Conservation (phyloP, 164 flowering plant species). For the Vitis riparia region DNA sequence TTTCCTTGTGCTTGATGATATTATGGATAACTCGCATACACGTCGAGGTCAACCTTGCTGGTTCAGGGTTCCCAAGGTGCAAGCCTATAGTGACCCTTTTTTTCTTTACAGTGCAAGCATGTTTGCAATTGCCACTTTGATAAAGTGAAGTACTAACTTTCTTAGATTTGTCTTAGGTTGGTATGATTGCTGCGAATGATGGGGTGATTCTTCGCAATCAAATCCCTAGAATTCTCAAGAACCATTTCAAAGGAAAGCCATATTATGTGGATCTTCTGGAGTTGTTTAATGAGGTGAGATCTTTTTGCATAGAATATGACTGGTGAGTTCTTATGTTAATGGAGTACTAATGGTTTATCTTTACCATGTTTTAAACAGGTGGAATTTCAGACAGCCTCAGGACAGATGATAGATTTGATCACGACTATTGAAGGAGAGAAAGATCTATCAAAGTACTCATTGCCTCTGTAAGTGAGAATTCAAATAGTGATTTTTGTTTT, state of each 20-base stretch:
- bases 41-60: slow-evolving; percentile 88
- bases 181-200: slow-evolving; percentile 75
- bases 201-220: slow-evolving; percentile 80
- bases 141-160: no score
- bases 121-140: no score
- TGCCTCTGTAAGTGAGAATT: slow-evolving; percentile 53
- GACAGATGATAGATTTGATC: slow-evolving; percentile 85
- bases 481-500: neutral
- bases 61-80: slow-evolving; percentile 72
- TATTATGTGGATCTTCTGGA: slow-evolving; percentile 82
- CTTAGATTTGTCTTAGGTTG: slow-evolving; percentile 48
- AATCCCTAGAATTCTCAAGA: slow-evolving; percentile 67
- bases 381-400: slow-evolving; percentile 78
- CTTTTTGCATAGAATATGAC: neutral
- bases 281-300: slow-evolving; percentile 78
- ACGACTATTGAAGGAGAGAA: slow-evolving; percentile 77
- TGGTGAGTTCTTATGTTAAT: no score
- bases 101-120: neutral
- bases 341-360: neutral
- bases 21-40: slow-evolving; percentile 79
- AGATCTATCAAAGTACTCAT: slow-evolving; percentile 67
- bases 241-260: slow-evolving; percentile 67
- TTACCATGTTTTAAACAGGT: slow-evolving; percentile 42
- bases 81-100: neutral
- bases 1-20: slow-evolving; percentile 87